phyloP scores from a whole-genome alignment of 2,329 filamentous ascomycete genomes.

The Nannizzia gypsea region DNA sequence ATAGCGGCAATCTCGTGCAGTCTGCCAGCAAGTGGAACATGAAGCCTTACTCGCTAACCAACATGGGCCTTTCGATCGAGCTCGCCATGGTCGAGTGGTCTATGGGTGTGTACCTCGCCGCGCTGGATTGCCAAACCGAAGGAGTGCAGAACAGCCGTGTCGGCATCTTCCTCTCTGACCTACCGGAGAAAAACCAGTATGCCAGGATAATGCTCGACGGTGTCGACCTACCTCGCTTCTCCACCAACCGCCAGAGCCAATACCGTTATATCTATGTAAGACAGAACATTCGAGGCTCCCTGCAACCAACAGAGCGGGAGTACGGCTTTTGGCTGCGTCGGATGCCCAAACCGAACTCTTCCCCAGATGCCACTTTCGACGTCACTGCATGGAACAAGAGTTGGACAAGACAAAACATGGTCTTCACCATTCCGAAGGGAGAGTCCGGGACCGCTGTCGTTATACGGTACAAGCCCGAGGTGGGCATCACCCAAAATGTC shows the following conservation, averaged over 20 bases:
- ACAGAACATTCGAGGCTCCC: background rate
- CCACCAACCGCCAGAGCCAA: background rate
- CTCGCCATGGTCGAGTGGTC: conserved; percentile 10
- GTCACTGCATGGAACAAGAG: conserved; percentile 4
- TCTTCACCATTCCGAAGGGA: conserved; percentile 6
- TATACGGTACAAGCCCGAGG: conserved; percentile 3
- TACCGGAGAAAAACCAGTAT: conserved; percentile 7
- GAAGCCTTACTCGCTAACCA: conserved; percentile 5
- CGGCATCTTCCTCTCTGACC: conserved; percentile 3
- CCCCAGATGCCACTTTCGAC: background rate
- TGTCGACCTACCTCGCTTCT: background rate
- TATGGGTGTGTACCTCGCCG: conserved; percentile 16
- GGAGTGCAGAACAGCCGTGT: background rate
- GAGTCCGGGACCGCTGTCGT: conserved; percentile 3
- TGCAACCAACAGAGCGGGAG: background rate
- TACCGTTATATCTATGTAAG: conserved; percentile 6
- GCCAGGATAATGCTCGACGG: conserved; percentile 2
- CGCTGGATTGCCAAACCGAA: conserved; percentile 13
- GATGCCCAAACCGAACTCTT: background rate
- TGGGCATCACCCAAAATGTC: background rate
- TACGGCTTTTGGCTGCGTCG: conserved; percentile 8
- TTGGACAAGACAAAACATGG: background rate
- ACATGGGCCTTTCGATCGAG: conserved; percentile 4
- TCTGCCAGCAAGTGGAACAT: background rate
- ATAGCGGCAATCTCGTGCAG: background rate